phyloP scores from a whole-genome alignment of 164 flowering plant species.

The Sextonia rubra region DNA sequence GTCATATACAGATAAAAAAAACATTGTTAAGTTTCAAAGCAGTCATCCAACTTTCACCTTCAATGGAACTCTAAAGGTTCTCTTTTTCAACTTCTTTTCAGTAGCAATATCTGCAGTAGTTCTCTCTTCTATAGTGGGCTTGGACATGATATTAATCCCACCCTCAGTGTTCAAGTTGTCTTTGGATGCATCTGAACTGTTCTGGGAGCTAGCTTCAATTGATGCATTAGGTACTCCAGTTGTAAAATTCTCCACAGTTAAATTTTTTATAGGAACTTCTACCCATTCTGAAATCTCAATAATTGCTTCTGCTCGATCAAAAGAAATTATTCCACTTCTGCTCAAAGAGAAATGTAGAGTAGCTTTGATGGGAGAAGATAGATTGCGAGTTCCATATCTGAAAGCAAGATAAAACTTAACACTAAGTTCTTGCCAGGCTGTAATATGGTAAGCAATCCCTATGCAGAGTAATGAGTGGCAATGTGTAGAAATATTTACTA shows the following conservation, averaged over 20 bases:
- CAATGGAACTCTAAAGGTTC: constrained; percentile 81
- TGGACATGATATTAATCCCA: constrained; percentile 25
- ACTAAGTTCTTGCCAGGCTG: not conserved
- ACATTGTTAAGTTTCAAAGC: not conserved
- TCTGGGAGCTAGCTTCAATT: constrained; percentile 37
- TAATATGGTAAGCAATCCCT: not conserved
- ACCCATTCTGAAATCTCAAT: constrained; percentile 96
- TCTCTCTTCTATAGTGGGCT: constrained; percentile 38
- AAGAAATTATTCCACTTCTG: constrained; percentile 80
- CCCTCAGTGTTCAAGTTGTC: constrained; percentile 34
- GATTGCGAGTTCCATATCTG: constrained; percentile 84
- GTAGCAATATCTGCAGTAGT: constrained; percentile 34
- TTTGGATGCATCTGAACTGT: constrained; percentile 42
- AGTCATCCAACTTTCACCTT: constrained; percentile 47
- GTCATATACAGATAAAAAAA: not conserved
- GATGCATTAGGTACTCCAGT: constrained; percentile 42
- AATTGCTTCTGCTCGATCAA: constrained; percentile 92
- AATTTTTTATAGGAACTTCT: constrained; percentile 79
- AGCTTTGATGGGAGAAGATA: constrained; percentile 92
- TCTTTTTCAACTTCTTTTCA: constrained; percentile 86
- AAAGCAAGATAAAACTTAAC: constrained; percentile 3
- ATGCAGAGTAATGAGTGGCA: not conserved
- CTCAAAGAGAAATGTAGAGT: constrained; percentile 88
- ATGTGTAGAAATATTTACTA: constrained; percentile 1
- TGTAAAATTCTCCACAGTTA: constrained; percentile 65